These are phyloP conservation scores for Coemansia sp. DNA, from an alignment of 192 early-diverging fungal genomes.

Conservation along the genomic window DNA sequence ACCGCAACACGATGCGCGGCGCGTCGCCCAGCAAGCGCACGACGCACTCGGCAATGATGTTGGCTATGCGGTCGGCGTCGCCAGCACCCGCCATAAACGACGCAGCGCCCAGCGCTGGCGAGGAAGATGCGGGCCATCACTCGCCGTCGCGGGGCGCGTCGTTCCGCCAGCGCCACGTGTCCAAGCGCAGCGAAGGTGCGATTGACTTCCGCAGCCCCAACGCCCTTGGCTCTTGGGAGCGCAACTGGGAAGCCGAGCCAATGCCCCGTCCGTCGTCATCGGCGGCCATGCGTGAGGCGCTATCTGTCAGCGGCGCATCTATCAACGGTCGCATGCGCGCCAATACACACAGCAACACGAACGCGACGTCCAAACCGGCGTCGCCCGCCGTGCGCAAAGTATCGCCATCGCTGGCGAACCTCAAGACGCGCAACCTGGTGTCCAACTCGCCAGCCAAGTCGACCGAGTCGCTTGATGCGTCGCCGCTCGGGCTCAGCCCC, in stretches of 20 bases:
- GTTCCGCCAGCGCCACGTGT: conserved; percentile 16
- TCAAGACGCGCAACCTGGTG: conserved; percentile 46
- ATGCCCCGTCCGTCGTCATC: conserved; percentile 21
- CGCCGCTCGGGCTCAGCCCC: conserved; percentile 1
- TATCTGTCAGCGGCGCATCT: conserved; percentile 25
- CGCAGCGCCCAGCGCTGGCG: conserved; percentile 7
- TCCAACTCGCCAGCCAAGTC: conserved; percentile 38
- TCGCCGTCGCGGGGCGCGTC: neutral
- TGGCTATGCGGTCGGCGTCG: conserved; percentile 31
- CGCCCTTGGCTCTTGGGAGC: conserved; percentile 18
- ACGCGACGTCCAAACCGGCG: neutral
- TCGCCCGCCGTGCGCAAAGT: conserved; percentile 35
- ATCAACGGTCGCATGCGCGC: conserved; percentile 46
- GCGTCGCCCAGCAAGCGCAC: conserved; percentile 30
- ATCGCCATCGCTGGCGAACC: conserved; percentile 36
- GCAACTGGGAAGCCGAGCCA: conserved; percentile 4
- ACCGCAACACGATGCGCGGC: conserved; percentile 42
- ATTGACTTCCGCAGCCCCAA: conserved; percentile 35
- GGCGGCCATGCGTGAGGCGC: conserved; percentile 21
- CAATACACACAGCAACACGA: conserved; percentile 12
- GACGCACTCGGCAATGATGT: conserved; percentile 20
- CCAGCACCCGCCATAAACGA: conserved; percentile 11
- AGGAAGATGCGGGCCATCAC: conserved; percentile 1
- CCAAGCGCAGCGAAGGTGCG: conserved; percentile 42
- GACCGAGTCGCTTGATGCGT: neutral